A percentile compares a stretch with the other conserved stretches of the same genome.
phyloP scores from a whole-genome alignment of 1,139 yeast genomes.

The Blastobotrys persicus region DNA sequence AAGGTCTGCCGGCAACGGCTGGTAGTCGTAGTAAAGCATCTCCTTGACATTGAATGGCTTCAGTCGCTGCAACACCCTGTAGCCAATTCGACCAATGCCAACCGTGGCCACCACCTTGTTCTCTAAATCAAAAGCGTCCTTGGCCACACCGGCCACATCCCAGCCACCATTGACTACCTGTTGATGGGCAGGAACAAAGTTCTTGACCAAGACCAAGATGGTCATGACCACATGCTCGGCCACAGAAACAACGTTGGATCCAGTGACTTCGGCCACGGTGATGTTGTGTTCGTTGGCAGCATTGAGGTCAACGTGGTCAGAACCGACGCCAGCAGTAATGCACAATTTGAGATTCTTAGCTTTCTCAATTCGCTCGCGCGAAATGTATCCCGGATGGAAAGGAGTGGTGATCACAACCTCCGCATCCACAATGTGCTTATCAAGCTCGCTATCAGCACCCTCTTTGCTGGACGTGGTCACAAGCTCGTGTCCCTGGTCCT shows the following conservation, averaged over 20 bases:
- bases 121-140: conserved; percentile 71
- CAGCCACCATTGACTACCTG: conserved; percentile 61
- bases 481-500: conserved; percentile 64
- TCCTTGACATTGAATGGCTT: conserved; percentile 74
- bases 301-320: conserved; percentile 73
- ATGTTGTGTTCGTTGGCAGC: conserved; percentile 66
- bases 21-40: conserved; percentile 73
- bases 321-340: conserved; percentile 83
- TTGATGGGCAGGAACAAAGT: conserved; percentile 76
- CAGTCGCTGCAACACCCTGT: conserved; percentile 69
- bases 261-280: conserved; percentile 77
- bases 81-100: conserved; percentile 83
- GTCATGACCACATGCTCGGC: conserved; percentile 83
- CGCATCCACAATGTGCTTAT: conserved; percentile 64
- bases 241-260: conserved; percentile 75
- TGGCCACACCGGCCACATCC: conserved; percentile 79
- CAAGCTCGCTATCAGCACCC: conserved; percentile 58
- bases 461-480: conserved; percentile 70
- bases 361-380: conserved; percentile 60
- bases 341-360: conserved; percentile 73
- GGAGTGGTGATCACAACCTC: conserved; percentile 81
- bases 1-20: conserved; percentile 58
- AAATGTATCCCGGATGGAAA: conserved; percentile 78
- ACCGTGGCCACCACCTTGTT: conserved; percentile 75
- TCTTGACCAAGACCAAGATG: conserved; percentile 66